Evolutionary conservation across 2,329 filamentous ascomycete genomes (phyloP), one percentile per base, ranked within the genome.

Genomic region (Diplodia corticola): DNA sequence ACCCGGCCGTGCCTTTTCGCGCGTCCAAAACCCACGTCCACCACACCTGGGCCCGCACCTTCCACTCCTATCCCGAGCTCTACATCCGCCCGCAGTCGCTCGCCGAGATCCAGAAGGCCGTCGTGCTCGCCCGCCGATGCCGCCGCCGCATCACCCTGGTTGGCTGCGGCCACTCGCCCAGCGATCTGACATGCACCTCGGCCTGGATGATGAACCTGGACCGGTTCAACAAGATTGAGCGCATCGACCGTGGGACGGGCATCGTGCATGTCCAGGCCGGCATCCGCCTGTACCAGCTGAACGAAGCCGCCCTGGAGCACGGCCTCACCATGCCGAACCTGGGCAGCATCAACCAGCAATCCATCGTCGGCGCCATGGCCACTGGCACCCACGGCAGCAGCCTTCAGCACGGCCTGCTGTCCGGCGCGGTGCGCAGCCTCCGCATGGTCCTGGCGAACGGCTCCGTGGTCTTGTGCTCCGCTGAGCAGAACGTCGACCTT

Each of bases 161-260:
- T n/a, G 94, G 95, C 67, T 94, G 91, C 72, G 92, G 89, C 65
- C 94, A 99, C 81, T 97, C 93, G 64, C 95, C 94, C 7, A 96
- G 91, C 69, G 90, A 94, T 74, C 81, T 99, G 50, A 98, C 94
- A 4, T 96, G 92, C 79, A 96, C 93, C 5, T 95, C 91, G 17
- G 91, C 91, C 69, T 98, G 95, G 95, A 88, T 97, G 75, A 83
- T 98, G 71, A 98, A 97, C 77, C 86, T 99, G 68, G 95, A 99
- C 81, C 85, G 90, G 69, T 92, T 91, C 80, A 88, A 87, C 74
- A 83, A 85, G 64, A 85, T 98, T 33, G 75, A 96, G 59, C 84
- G 87, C 7, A 83, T 96, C 57, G 88, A 96, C 74, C 79, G 78
- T 61, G 82, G 86, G 46, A 88, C 84, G 12, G 86, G 88, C 61